phyloP scores from a whole-genome alignment of 129 eudicot species.

The Ambrosia trifida region DNA sequence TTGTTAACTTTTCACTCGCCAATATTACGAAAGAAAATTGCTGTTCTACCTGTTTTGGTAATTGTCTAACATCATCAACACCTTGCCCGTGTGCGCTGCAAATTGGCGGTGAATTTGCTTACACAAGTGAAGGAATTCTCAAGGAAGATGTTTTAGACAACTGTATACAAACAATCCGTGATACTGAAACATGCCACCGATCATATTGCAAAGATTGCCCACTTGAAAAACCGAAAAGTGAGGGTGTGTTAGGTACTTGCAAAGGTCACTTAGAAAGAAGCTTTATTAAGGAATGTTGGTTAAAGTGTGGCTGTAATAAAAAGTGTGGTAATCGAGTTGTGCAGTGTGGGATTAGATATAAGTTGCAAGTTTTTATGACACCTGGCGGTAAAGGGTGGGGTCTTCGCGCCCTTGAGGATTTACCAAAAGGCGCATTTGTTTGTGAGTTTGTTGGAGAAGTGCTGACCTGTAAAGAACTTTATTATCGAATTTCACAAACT shows the following conservation, averaged over 20 bases:
- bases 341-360: slow-evolving; percentile 74
- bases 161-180: slow-evolving; percentile 63
- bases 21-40: slow-evolving; percentile 57
- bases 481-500: slow-evolving; percentile 52
- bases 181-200: slow-evolving; percentile 51
- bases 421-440: slow-evolving; percentile 93
- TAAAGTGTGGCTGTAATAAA: slow-evolving; percentile 78
- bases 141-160: slow-evolving; percentile 63
- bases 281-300: slow-evolving; percentile 90
- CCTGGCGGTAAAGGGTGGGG: slow-evolving; percentile 96
- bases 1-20: slow-evolving; percentile 68
- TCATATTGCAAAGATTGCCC: slow-evolving; percentile 82
- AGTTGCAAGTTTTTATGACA: slow-evolving; percentile 89
- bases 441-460: slow-evolving; percentile 97
- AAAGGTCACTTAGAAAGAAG: slow-evolving; percentile 69
- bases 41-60: slow-evolving; percentile 61
- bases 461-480: slow-evolving; percentile 63
- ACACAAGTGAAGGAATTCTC: slow-evolving; percentile 69
- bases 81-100: slow-evolving; percentile 69
- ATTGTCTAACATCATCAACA: slow-evolving; percentile 53
- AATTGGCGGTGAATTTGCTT: slow-evolving; percentile 69
- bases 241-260: slow-evolving; percentile 62
- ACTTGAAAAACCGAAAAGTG: slow-evolving; percentile 61
- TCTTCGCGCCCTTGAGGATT: slow-evolving; percentile 82
- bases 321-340: slow-evolving; percentile 90